phyloP scores from a whole-genome alignment of 2,329 filamentous ascomycete genomes.

The Ophiosphaerella korrae region DNA sequence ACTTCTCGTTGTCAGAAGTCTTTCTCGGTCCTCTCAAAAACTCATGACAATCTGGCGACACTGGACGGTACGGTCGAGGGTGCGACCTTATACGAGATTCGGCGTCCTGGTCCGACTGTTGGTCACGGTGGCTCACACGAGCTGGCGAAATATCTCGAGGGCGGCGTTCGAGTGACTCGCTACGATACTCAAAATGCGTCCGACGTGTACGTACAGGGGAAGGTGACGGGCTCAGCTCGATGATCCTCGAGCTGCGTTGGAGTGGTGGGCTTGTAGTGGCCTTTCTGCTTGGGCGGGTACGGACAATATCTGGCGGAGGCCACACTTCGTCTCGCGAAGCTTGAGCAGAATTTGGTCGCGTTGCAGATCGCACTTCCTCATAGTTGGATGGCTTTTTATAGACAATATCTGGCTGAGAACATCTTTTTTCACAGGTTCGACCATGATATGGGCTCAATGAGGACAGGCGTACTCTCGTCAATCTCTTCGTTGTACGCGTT shows the following conservation, averaged over 20 bases:
- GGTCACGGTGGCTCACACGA: slow-evolving; percentile 6
- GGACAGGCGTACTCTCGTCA: slow-evolving; percentile 18
- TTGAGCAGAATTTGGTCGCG: slow-evolving; percentile 4
- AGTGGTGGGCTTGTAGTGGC: slow-evolving; percentile 8
- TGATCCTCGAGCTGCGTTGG: slow-evolving; percentile 20
- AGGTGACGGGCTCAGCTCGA: slow-evolving; percentile 32
- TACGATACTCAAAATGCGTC: slow-evolving; percentile 20
- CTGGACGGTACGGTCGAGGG: slow-evolving; percentile 27
- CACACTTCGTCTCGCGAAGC: slow-evolving; percentile 23
- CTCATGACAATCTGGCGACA: slow-evolving; percentile 23
- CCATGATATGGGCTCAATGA: slow-evolving; percentile 27
- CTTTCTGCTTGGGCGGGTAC: slow-evolving; percentile 28
- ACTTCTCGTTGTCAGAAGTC: slow-evolving; percentile 15
- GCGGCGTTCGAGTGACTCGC: slow-evolving; percentile 19
- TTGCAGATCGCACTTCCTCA: slow-evolving; percentile 1
- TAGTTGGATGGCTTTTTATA: slow-evolving; percentile 6
- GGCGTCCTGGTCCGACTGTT: slow-evolving; percentile 23
- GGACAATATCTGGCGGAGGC: slow-evolving; percentile 30
- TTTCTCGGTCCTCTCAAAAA: slow-evolving; percentile 22
- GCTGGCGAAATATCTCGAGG: slow-evolving; percentile 16
- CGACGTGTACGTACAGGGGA: slow-evolving; percentile 19
- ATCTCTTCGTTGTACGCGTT: slow-evolving; percentile 7
- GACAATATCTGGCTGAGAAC: slow-evolving; percentile 25
- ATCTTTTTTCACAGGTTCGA: slow-evolving; percentile 23
- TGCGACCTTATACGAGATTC: slow-evolving; percentile 31